Base-by-base conservation (phyloP, 371 early-diverging fungal genomes). In the Smittium culicis region DNA sequence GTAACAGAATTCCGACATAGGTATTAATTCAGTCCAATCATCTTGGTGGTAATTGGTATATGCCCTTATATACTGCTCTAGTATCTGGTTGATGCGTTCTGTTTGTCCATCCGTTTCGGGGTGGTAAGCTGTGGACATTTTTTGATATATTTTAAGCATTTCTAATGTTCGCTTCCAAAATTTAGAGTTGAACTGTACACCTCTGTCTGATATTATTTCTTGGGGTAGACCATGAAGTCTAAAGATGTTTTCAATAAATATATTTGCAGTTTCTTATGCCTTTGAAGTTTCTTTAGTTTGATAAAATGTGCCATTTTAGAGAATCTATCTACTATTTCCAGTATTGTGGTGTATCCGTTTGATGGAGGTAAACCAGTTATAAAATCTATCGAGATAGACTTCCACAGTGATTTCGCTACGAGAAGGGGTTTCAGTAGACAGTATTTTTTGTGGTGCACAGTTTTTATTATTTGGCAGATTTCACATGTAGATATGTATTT, bases 91-190 rank as follows among this genome's bases (percentile, higher is more conserved):
- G 14, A 35, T 65, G 0, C 71, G 32, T 66, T 84, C 81, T 0
- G 82, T 80, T 63, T 80, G 78, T 0, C 85, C 82, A 63, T 85
- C 79, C 0, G 82, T 78, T 66, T 81, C 76, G 0, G 79, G 82
- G 64, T 84, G 82, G 57, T 66, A 73, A 0, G 81, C 78, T 0
- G 80, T 75, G 0, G 79, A 75, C 2, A 80, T 68, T 29, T 72
- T 67, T 8, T 69, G 66, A 24, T 69, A 54, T 27, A 74, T 71
- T 0, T 64, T 35, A 0, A 81, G 70, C 1, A 63, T 17, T 30
- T 72, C 29, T 34, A n/a, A 66, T 24, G 83, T 35, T 2, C 54
- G 3, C 5, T 69, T 68, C 79, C 79, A 82, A 54, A 81, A 79
- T 1, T 27, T 1, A 0, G 74, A 73, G 0, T 54, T 72, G 54